Evolutionary conservation across 805 yeast species (phyloP).

Genomic region (Candida taoyuanica): DNA sequence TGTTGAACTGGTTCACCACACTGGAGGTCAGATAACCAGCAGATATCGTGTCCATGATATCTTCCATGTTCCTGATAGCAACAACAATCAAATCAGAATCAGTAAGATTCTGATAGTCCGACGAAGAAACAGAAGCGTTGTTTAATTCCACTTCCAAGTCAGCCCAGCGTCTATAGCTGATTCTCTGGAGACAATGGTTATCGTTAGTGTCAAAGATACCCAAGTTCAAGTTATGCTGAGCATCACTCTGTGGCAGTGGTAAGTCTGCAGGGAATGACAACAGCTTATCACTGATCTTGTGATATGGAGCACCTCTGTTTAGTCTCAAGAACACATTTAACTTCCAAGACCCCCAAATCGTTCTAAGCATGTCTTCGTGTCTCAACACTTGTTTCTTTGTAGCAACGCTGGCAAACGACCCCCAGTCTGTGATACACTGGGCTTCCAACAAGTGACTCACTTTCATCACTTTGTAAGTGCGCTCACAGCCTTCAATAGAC

Average conservation of each 20-base stretch:
- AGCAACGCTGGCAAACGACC: conserved; percentile 23
- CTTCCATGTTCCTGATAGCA: conserved; percentile 30
- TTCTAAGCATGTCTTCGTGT: conserved; percentile 31
- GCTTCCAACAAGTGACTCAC: conserved; percentile 14
- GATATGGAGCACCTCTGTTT: conserved; percentile 35
- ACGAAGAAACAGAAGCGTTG: conserved; percentile 6
- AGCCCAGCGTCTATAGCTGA: conserved; percentile 17
- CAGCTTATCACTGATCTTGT: conserved; percentile 13
- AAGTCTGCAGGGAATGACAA: conserved; percentile 30
- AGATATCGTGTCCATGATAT: conserved; percentile 31
- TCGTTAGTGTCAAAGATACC: conserved; percentile 19
- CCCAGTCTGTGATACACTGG: conserved; percentile 23
- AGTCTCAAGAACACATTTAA: conserved; percentile 31
- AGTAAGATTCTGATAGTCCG: conserved; percentile 9
- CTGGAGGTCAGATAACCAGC: conserved; percentile 24
- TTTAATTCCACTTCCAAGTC: conserved; percentile 16
- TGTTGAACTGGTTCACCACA: conserved; percentile 24
- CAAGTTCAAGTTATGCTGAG: conserved; percentile 19
- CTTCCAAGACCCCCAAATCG: conserved; percentile 38
- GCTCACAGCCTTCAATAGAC: conserved; percentile 27
- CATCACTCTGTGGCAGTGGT: conserved; percentile 32
- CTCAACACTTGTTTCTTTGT: conserved; percentile 32
- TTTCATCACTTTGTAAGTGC: conserved; percentile 19
- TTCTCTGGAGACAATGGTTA: conserved; percentile 7
- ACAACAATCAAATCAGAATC: conserved; percentile 30